Conservation (phyloP, 345 rosid species). For the Lumnitzera racemosa region DNA sequence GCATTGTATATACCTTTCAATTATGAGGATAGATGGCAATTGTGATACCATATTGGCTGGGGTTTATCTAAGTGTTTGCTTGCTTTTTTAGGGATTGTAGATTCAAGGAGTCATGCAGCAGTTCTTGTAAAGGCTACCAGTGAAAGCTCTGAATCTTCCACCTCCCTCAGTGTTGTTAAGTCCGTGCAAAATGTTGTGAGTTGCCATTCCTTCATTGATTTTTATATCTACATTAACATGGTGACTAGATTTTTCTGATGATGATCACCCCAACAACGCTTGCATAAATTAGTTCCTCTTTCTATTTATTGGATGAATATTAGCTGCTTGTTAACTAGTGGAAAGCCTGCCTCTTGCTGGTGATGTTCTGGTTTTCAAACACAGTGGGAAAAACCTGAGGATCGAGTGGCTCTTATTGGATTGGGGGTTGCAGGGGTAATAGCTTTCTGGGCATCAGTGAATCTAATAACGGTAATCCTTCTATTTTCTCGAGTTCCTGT, state of each 20-base stretch:
- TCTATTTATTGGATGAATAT: not conserved
- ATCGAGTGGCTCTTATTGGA: constrained; percentile 63
- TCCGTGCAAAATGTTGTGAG: constrained; percentile 67
- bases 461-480: constrained; percentile 47
- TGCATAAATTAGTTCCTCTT: not conserved
- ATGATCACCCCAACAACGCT: not conserved
- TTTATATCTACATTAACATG: not conserved
- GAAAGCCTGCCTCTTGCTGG: not conserved
- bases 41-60: not conserved
- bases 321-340: no score
- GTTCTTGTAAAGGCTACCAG: constrained; percentile 48
- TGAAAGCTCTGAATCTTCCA: constrained; percentile 55
- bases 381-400: constrained; percentile 86
- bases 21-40: not conserved
- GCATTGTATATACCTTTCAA: no score
- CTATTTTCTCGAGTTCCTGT: not conserved
- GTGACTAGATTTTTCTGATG: not conserved
- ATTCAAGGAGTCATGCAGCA: constrained; percentile 22
- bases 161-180: constrained; percentile 46
- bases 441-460: constrained; percentile 70
- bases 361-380: not conserved
- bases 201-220: constrained; percentile 4
- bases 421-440: constrained; percentile 68
- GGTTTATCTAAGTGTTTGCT: not conserved
- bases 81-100: constrained; percentile 24